These are phyloP conservation scores for Acanthamoeba healyi DNA, from an alignment of 208 protist species.

Conservation along the genomic window DNA sequence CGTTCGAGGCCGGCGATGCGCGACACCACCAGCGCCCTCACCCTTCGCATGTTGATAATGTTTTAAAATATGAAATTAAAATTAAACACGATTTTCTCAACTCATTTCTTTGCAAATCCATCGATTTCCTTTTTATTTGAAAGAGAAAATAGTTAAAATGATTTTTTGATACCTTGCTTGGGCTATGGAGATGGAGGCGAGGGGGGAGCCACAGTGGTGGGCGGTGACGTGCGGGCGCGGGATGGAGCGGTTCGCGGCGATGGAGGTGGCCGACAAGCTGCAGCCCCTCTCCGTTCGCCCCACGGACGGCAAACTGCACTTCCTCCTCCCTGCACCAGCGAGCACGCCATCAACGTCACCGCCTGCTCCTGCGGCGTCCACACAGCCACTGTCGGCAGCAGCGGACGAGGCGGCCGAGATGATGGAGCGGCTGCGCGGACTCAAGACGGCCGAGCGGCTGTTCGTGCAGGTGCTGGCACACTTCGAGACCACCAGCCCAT, in stretches of 20 bases:
- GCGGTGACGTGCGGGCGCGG: constrained; percentile 58
- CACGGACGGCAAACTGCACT: constrained; percentile 59
- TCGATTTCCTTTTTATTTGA: not conserved
- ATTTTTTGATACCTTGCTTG: no score
- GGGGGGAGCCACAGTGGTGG: constrained; percentile 5
- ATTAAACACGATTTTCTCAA: not conserved
- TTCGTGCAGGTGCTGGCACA: constrained; percentile 63
- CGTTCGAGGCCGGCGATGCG: constrained; percentile 21
- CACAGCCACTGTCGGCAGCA: no score
- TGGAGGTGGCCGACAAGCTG: constrained; percentile 54
- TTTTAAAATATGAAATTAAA: not conserved
- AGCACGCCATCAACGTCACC: not conserved
- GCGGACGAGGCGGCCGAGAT: no score
- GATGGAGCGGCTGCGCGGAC: not conserved
- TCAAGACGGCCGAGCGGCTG: constrained; percentile 63
- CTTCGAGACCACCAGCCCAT: not conserved
- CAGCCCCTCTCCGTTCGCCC: not conserved
- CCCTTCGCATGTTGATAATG: not conserved
- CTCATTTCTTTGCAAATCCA: no score
- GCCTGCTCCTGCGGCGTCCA: not conserved
- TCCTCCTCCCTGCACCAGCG: constrained; percentile 1
- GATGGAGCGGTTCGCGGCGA: constrained; percentile 57
- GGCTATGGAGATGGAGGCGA: not conserved
- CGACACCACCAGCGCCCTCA: not conserved
- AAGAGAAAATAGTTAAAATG: not conserved